These are phyloP conservation scores for Globisporangium ultimum DNA, from an alignment of 352 stramenopile genomes.

Conservation along the genomic window DNA sequence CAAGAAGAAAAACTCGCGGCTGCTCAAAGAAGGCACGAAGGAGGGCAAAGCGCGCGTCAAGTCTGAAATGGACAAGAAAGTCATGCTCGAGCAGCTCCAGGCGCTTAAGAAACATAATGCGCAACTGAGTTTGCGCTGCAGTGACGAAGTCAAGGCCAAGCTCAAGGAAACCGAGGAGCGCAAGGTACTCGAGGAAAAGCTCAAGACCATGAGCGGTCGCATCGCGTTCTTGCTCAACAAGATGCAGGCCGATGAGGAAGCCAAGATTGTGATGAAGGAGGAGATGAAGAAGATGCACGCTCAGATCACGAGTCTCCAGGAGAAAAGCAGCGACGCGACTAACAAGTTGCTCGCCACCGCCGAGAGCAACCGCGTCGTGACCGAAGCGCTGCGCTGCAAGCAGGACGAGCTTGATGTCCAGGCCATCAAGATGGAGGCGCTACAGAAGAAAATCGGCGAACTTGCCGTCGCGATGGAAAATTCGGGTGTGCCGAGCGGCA, in stretches of 20 bases:
- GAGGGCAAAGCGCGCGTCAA: slow-evolving; percentile 93
- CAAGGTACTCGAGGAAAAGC: slow-evolving; percentile 92
- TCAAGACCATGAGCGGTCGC: slow-evolving; percentile 90
- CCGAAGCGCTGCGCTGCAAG: slow-evolving; percentile 84
- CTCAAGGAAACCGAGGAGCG: slow-evolving; percentile 90
- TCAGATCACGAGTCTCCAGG: slow-evolving; percentile 86
- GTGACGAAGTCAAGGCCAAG: slow-evolving; percentile 93
- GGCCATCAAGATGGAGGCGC: slow-evolving; percentile 77
- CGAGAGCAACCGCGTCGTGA: slow-evolving; percentile 92
- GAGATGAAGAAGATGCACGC: slow-evolving; percentile 94
- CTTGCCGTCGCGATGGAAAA: slow-evolving; percentile 57
- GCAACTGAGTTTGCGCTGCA: slow-evolving; percentile 89
- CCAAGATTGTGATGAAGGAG: slow-evolving; percentile 90
- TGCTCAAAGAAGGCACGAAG: slow-evolving; percentile 93
- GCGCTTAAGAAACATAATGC: slow-evolving; percentile 95
- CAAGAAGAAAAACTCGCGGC: slow-evolving; percentile 93
- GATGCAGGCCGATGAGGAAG: slow-evolving; percentile 95
- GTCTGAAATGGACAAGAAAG: slow-evolving; percentile 92
- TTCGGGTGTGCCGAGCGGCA: slow-evolving; percentile 24
- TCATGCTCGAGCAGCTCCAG: slow-evolving; percentile 92
- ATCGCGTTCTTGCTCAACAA: slow-evolving; percentile 96
- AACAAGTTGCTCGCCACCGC: slow-evolving; percentile 88
- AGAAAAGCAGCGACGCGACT: slow-evolving; percentile 87
- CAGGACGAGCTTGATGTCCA: slow-evolving; percentile 90
- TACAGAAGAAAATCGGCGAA: slow-evolving; percentile 69